Percentiles rank a stretch among this genome's conserved stretches.
Evolutionary conservation across 345 rosid species (phyloP).

Genomic region (Populus ilicifolia): DNA sequence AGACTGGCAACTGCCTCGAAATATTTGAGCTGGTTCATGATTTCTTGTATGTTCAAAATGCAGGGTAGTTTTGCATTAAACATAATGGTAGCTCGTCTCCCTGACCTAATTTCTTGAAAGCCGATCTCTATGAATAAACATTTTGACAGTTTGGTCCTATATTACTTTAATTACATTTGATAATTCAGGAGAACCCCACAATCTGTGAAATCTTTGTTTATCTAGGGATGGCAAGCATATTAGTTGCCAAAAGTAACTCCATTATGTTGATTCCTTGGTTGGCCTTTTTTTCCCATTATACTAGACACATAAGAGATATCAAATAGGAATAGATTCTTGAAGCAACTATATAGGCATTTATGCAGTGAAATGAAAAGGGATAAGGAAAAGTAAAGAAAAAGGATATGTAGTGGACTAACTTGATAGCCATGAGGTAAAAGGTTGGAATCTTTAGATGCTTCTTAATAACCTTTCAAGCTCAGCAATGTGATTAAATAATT

Average conservation of each 20-base stretch:
- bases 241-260: constrained; percentile 25
- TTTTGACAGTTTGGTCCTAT: background rate
- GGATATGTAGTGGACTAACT: constrained; percentile 1
- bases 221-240: background rate
- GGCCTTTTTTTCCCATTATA: background rate
- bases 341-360: constrained; percentile 19
- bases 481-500: background rate
- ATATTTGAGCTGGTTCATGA: background rate
- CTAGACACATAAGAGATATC: background rate
- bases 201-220: constrained; percentile 5
- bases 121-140: background rate
- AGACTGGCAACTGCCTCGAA: constrained; percentile 6
- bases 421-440: constrained; percentile 1
- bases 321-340: constrained; percentile 24
- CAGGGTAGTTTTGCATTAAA: background rate
- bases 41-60: background rate
- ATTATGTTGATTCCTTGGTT: constrained; percentile 28
- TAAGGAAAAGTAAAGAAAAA: background rate
- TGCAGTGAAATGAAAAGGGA: constrained; percentile 4
- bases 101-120: background rate
- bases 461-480: background rate
- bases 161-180: background rate
- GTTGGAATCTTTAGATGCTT: constrained; percentile 13
- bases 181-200: background rate
- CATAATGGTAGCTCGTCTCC: background rate